Base-by-base conservation (phyloP, 23 red algal species). In the Gracilaria vermiculophylla region DNA sequence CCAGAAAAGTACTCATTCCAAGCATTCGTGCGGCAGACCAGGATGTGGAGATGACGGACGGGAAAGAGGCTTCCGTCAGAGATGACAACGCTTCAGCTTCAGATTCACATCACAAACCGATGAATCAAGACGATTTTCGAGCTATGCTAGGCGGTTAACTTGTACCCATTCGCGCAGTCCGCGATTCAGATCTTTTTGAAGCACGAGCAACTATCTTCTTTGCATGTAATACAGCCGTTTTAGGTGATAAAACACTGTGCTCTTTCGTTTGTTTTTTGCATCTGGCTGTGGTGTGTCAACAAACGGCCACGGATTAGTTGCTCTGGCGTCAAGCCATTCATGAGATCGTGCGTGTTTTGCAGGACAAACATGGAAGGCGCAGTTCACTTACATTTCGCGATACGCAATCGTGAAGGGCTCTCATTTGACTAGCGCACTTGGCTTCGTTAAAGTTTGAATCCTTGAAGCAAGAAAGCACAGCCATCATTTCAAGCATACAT, bases 191-290 rank as follows among this genome's bases (percentile, higher is more conserved):
- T 5, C 20, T 40, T 40, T 34, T 32, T 33, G 33, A 73, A 7
- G 17, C 20, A 37, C 33, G 33, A 73, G 36, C 4, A 24, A 31
- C 19, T 79, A 96, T 71, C 94, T 80, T 67, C 87, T 71, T 85
- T 86, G 85, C 94, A 91, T 82, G 78, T 96, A 91, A 52, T 96
- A 96, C 17, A 96, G 48, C 13, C 94, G 94, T 62, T 96, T 96
- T 13, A 96, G 82, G 48, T 96, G 94, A 56, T 92, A 96, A 50
- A 96, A 91, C 27, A 92, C 35, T 13, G 86, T 96, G 55, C 85
- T 90, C 87, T 96, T 96, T 25, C 58, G 92, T 62, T 85, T 91
- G 43, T 60, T 76, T 29, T 78, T 71, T 66, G 57, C 52, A 16
- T 58, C 72, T 10, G 37, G 36, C 77, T 88, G 53, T 24, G 43